These are phyloP conservation scores for Aspergillus egyptiacus DNA, from an alignment of 495 filamentous ascomycete species.

Conservation along the genomic window DNA sequence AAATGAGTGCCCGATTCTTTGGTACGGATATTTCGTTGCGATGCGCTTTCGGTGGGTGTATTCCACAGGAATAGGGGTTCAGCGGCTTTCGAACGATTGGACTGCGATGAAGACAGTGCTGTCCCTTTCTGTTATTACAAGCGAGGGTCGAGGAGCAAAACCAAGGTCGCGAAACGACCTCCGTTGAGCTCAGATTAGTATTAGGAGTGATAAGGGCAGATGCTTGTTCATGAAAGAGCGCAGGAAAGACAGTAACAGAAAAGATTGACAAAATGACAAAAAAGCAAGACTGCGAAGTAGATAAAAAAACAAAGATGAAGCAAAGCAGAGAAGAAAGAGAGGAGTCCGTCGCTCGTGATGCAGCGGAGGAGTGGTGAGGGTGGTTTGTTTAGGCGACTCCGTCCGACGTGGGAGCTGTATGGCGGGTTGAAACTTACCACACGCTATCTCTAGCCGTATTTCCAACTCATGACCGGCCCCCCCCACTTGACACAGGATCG, in stretches of 20 bases:
- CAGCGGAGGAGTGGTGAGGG: slow-evolving; percentile 7
- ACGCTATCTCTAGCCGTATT: slow-evolving; percentile 12
- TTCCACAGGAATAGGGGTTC: not conserved
- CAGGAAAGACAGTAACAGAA: slow-evolving; percentile 9
- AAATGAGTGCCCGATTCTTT: not conserved
- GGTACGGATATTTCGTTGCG: not conserved
- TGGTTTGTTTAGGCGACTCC: slow-evolving; percentile 11
- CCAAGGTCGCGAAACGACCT: slow-evolving; percentile 6
- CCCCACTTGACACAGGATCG: too few relatives aligned
- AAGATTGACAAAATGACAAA: slow-evolving; percentile 6
- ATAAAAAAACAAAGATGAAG: slow-evolving; percentile 9
- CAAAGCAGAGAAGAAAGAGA: slow-evolving; percentile 5
- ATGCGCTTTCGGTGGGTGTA: not conserved
- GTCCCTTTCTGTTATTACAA: not conserved
- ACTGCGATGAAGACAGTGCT: not conserved
- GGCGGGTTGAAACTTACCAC: slow-evolving; percentile 1
- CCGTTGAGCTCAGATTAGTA: slow-evolving; percentile 4
- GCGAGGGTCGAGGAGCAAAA: slow-evolving; percentile 17
- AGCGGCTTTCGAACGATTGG: not conserved
- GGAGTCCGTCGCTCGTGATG: slow-evolving; percentile 10
- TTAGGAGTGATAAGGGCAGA: slow-evolving; percentile 5
- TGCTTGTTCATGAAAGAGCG: slow-evolving; percentile 3
- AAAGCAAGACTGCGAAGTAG: slow-evolving; percentile 5
- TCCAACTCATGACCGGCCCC: too few relatives aligned
- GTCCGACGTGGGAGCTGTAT: not conserved